Conservation (phyloP, 2,329 filamentous ascomycete species). For the Hysterium pulicare region DNA sequence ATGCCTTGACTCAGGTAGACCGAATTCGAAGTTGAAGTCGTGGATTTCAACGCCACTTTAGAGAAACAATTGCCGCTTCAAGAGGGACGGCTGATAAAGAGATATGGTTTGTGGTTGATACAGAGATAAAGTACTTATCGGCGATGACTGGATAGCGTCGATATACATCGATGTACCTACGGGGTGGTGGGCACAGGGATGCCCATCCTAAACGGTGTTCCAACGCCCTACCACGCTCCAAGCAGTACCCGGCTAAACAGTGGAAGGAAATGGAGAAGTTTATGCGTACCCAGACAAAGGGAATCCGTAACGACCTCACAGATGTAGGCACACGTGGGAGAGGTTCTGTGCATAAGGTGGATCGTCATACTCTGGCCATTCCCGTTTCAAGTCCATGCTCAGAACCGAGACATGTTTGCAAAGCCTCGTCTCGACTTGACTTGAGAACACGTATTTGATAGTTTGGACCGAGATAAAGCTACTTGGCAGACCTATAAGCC, state of each 20-base stretch:
- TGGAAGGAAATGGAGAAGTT: constrained; percentile 2
- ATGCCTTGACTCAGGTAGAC: no score
- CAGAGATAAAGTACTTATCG: not conserved
- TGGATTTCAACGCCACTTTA: no score
- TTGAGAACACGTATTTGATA: not conserved
- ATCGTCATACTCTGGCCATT: constrained; percentile 5
- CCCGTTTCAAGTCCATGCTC: constrained; percentile 20
- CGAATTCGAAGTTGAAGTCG: no score
- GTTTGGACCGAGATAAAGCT: no score
- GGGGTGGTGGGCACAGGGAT: not conserved
- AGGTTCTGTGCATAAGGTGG: constrained; percentile 9
- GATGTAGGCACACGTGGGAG: constrained; percentile 14
- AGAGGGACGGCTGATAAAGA: not conserved
- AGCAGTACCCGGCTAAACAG: not conserved
- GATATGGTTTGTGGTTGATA: not conserved
- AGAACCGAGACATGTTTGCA: constrained; percentile 4
- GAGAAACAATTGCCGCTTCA: no score
- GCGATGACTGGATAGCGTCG: not conserved
- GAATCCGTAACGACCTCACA: constrained; percentile 6
- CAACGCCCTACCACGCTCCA: not conserved
- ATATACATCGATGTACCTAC: not conserved
- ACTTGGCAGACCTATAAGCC: no score
- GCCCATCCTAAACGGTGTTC: not conserved
- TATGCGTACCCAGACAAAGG: not conserved
- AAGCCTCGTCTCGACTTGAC: constrained; percentile 4